Percentiles rank a stretch among this genome's conserved stretches.
These are phyloP conservation scores for Fermentozyma sake DNA, from an alignment of 1,139 yeast genomes.

Conservation along the genomic window DNA sequence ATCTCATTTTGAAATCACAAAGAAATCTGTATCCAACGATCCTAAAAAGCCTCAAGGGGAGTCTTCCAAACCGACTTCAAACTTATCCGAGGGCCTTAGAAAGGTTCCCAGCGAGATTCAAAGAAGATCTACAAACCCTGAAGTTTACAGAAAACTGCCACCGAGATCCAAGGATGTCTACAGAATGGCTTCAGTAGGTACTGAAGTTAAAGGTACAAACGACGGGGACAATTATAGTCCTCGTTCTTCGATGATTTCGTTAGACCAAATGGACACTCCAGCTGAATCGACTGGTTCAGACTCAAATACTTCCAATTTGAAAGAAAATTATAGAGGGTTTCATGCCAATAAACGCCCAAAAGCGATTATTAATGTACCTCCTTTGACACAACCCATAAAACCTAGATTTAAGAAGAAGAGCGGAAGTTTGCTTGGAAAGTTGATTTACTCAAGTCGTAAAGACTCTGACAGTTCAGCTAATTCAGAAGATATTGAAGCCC, in stretches of 20 bases:
- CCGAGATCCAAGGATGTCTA: no score
- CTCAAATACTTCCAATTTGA: slow-evolving; percentile 8
- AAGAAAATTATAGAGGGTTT: slow-evolving; percentile 45
- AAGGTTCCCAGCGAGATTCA: no score
- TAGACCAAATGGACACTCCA: slow-evolving; percentile 2
- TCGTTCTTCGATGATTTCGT: slow-evolving; percentile 13
- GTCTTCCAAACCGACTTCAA: no score
- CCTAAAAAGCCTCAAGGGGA: no score
- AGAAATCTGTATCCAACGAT: no score
- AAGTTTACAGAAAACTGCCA: no score
- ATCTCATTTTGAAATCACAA: no score
- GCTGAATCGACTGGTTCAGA: slow-evolving; percentile 1
- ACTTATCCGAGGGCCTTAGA: no score
- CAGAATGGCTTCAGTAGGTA: no score
- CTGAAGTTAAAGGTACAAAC: no score
- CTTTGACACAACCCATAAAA: slow-evolving; percentile 47
- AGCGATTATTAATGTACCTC: slow-evolving; percentile 35
- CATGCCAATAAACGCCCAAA: slow-evolving; percentile 37
- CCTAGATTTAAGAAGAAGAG: slow-evolving; percentile 45
- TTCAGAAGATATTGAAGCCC: not conserved
- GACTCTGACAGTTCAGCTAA: slow-evolving; percentile 24
- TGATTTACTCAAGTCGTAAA: slow-evolving; percentile 40
- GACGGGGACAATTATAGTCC: slow-evolving; percentile 13
- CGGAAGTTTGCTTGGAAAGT: slow-evolving; percentile 42
- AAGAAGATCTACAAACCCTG: no score